phyloP scores from a whole-genome alignment of 1,284 basidiomycete species.

The Ceratobasidium sp. region DNA sequence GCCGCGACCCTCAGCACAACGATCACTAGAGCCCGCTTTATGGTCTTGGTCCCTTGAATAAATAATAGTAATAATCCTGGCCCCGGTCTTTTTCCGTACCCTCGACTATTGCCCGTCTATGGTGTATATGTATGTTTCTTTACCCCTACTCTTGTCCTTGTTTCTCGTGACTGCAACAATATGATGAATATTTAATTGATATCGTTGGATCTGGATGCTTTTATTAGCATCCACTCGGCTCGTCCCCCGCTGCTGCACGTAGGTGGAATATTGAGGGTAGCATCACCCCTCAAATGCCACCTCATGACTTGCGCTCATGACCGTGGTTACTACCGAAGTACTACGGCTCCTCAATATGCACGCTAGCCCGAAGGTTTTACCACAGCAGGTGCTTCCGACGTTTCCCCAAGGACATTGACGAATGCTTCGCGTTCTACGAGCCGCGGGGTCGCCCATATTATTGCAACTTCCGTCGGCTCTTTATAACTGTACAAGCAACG shows the following conservation, averaged over 20 bases:
- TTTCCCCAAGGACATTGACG: conserved; percentile 12
- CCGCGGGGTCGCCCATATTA: not conserved
- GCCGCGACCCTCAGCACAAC: conserved; percentile 16
- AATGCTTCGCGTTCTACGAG: not conserved
- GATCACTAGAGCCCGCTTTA: conserved; percentile 13
- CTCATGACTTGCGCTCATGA: too few species aligned
- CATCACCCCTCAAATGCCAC: not conserved
- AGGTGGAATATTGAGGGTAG: not conserved
- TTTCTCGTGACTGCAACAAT: conserved; percentile 7
- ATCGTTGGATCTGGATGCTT: not conserved
- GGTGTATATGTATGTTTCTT: conserved; percentile 21
- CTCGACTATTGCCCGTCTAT: conserved; percentile 17
- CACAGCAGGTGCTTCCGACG: conserved; percentile 17
- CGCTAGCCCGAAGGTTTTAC: not conserved
- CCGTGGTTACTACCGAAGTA: conserved; percentile 21
- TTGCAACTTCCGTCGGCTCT: conserved; percentile 1
- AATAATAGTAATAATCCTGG: conserved; percentile 7
- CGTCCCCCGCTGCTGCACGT: too few species aligned
- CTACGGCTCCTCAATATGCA: not conserved
- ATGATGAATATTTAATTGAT: conserved; percentile 21
- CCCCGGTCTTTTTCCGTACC: not conserved
- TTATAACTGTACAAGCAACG: not conserved
- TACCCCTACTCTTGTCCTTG: conserved; percentile 12
- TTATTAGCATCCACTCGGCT: too few species aligned
- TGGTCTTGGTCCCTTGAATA: not conserved